These are phyloP conservation scores for Spiromastix sp. DNA, from an alignment of 2,329 filamentous ascomycete genomes.

Conservation along the genomic window DNA sequence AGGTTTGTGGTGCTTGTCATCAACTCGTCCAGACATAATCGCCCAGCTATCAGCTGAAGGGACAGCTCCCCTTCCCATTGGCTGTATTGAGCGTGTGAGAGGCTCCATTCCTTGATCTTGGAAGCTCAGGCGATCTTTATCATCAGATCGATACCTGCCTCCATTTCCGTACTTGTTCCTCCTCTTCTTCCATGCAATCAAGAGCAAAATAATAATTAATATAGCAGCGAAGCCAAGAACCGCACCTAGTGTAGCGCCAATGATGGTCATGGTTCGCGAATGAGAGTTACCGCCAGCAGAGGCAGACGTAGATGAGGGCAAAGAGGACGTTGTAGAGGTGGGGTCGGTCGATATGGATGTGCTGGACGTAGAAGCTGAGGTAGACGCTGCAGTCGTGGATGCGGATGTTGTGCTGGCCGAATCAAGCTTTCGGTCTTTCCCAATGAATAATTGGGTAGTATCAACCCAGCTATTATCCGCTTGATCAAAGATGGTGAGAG, in stretches of 20 bases:
- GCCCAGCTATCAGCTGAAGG: constrained; percentile 30
- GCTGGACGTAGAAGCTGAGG: constrained; percentile 3
- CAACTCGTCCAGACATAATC: constrained; percentile 29
- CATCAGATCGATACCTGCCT: constrained; percentile 37
- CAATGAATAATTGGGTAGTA: constrained; percentile 50
- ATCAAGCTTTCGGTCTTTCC: constrained; percentile 22
- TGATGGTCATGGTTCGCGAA: constrained; percentile 44
- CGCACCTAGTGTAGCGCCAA: constrained; percentile 75
- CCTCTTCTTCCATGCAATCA: constrained; percentile 22
- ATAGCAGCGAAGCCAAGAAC: constrained; percentile 63
- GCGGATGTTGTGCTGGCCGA: constrained; percentile 17
- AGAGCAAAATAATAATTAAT: constrained; percentile 60
- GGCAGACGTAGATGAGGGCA: constrained; percentile 19
- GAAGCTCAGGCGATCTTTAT: constrained; percentile 46
- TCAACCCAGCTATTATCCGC: constrained; percentile 70
- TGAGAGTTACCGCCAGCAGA: constrained; percentile 21
- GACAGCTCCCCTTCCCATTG: constrained; percentile 34
- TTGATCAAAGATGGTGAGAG: constrained; percentile 68
- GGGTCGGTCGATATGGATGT: constrained; percentile 18
- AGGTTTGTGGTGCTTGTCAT: constrained; percentile 1
- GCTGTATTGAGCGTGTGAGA: constrained; percentile 30
- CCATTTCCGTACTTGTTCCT: constrained; percentile 12
- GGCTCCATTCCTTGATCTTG: constrained; percentile 36
- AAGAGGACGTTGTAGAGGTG: constrained; percentile 15
- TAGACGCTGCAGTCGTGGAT: constrained; percentile 16